Base-by-base conservation (phyloP, 257 asterid species). In the Penstemon eatonii region DNA sequence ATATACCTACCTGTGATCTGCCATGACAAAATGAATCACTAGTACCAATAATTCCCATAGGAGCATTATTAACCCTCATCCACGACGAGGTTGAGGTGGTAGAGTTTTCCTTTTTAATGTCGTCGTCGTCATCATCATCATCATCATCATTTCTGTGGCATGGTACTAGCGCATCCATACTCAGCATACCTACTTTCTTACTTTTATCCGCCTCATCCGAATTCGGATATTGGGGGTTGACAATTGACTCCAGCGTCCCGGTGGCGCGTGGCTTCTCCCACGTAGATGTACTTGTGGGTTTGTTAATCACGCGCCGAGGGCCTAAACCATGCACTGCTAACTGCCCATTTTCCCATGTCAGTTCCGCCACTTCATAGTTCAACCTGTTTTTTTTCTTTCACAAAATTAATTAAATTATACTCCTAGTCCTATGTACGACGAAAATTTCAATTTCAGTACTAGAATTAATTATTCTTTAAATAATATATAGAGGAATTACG, bases 241-340 rank as follows among this genome's bases (percentile, higher is more conserved):
- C 97, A 40, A 93, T 75, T 0, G 96, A 84, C 85, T 90, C 96
- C 2, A 93, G 96, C 0, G 98, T 93, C 7, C 89, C 96, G n/a
- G 82, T 85, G 60, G 83, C 79, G 60, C 75, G 83, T 56, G 88
- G 89, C 79, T 81, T 88, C 0, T 84, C 89, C 92, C 90, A 86
- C 9, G 77, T 25, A 7, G 33, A 25, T 25, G 81, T 12, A 19
- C 56, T 46, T 9, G 56, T 4, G 4, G 58, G 18, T 11, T 76
- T 81, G 65, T 18, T 56, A 3, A 63, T 69, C 74, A 71, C 76
- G 71, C 88, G 83, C 33, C 89, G 82, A 8, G 77, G 79, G 46
- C 85, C 88, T 19, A 86, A 65, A 18, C 91, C 88, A 57, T 88
- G 96, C 97, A 88, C 72, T 63, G 85, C 75, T 2, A 85, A 18